These are phyloP conservation scores for Maudiozyma saulgeensis DNA, from an alignment of 805 yeast genomes.

Conservation along the genomic window DNA sequence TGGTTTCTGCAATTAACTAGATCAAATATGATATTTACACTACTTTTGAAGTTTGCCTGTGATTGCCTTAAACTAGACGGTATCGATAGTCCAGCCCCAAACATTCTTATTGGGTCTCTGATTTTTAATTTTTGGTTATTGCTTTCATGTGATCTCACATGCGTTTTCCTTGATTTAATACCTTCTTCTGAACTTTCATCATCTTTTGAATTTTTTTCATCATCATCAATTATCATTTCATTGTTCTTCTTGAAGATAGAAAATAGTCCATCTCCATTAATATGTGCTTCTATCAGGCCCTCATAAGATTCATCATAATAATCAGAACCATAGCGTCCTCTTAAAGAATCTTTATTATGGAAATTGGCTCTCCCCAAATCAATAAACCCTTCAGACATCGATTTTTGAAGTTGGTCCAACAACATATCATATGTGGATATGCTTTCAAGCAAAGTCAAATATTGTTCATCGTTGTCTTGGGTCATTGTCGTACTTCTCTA, in stretches of 20 bases:
- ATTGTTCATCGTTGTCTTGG: not conserved
- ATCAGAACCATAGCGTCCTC: conserved; percentile 26
- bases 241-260: conserved; percentile 1
- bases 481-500: not conserved
- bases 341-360: conserved; percentile 23
- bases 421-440: conserved; percentile 19
- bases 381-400: conserved; percentile 18
- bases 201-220: conserved; percentile 3
- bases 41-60: conserved; percentile 21
- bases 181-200: not conserved
- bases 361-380: conserved; percentile 26
- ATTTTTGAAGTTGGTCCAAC: conserved; percentile 22
- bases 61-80: conserved; percentile 21
- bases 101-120: conserved; percentile 24
- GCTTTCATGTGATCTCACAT: conserved; percentile 1
- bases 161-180: conserved; percentile 2
- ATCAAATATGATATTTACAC: conserved; percentile 14
- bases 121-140: not conserved
- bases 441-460: conserved; percentile 11
- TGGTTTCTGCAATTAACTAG: conserved; percentile 16
- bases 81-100: conserved; percentile 22
- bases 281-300: conserved; percentile 14
- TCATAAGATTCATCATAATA: conserved; percentile 25
- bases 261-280: not conserved
- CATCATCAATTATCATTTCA: not conserved